Percentiles rank a stretch among this genome's conserved stretches.
phyloP scores from a whole-genome alignment of 495 filamentous ascomycete genomes.

The Daldinia childiae region DNA sequence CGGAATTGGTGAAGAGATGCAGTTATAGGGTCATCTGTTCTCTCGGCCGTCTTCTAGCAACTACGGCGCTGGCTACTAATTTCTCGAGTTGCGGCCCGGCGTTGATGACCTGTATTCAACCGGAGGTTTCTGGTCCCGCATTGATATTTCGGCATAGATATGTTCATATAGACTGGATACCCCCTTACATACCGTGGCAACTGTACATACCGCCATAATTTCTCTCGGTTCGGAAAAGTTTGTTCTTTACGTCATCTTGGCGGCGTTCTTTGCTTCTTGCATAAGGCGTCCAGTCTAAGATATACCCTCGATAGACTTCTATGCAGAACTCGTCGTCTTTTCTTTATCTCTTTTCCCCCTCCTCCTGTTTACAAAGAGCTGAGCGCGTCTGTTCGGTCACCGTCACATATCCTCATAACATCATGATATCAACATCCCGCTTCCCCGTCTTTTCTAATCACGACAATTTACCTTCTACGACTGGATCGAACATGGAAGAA shows the following conservation, averaged over 20 bases:
- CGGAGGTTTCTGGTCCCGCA: slow-evolving; percentile 11
- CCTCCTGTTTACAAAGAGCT: neutral
- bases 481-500: slow-evolving; percentile 12
- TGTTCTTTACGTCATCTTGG: slow-evolving; percentile 45
- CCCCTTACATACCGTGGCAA: slow-evolving; percentile 30
- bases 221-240: slow-evolving; percentile 45
- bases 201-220: slow-evolving; percentile 40
- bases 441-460: neutral
- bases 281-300: slow-evolving; percentile 42
- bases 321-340: slow-evolving; percentile 30
- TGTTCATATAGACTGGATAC: slow-evolving; percentile 50
- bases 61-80: slow-evolving; percentile 11
- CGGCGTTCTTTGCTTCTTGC: slow-evolving; percentile 41
- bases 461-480: slow-evolving; percentile 11
- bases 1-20: slow-evolving; percentile 60
- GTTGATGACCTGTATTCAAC: slow-evolving; percentile 10
- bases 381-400: neutral
- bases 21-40: slow-evolving; percentile 44
- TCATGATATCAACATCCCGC: neutral
- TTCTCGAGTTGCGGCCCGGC: slow-evolving; percentile 15
- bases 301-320: slow-evolving; percentile 45
- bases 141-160: slow-evolving; percentile 46
- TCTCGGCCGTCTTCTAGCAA: neutral
- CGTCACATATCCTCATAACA: slow-evolving; percentile 1
- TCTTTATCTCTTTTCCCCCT: neutral